Conservation (phyloP, 176 grass and related monocot genomes). For the Thalia dealbata region DNA sequence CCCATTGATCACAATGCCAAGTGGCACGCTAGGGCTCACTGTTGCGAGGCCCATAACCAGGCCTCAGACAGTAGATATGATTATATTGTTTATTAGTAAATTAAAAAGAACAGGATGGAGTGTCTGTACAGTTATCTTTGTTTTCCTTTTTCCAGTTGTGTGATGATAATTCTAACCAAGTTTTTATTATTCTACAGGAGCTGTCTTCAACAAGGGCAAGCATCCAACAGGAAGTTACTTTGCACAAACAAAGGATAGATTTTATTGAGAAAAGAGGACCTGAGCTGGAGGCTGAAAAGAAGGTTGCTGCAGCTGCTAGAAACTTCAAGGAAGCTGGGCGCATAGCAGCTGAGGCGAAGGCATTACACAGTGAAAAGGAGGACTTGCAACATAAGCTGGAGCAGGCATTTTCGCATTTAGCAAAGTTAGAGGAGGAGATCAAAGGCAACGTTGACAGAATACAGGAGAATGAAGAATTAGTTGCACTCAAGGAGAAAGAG, state of each 20-base stretch:
- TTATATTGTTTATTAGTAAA: not conserved
- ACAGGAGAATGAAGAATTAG: slow-evolving; percentile 66
- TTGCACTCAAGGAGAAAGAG: slow-evolving; percentile 75
- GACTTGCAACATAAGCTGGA: slow-evolving; percentile 55
- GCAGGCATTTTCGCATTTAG: slow-evolving; percentile 50
- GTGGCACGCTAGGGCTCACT: too few relatives aligned
- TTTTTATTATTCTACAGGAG: slow-evolving; percentile 46
- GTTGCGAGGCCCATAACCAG: not conserved
- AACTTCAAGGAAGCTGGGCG: slow-evolving; percentile 91
- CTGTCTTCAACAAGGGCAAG: slow-evolving; percentile 61
- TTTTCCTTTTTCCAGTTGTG: not conserved
- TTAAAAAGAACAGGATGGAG: not conserved
- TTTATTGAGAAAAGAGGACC: slow-evolving; percentile 88
- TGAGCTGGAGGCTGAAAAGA: slow-evolving; percentile 95
- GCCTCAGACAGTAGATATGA: not conserved
- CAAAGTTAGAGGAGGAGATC: slow-evolving; percentile 69
- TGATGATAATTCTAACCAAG: not conserved
- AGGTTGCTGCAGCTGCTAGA: slow-evolving; percentile 80
- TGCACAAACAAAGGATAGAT: slow-evolving; percentile 56
- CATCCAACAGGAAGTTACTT: slow-evolving; percentile 67
- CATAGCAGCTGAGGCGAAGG: slow-evolving; percentile 75
- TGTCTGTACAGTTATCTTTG: not conserved
- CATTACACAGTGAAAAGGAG: slow-evolving; percentile 73
- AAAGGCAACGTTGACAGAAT: slow-evolving; percentile 44
- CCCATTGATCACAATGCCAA: not conserved